phyloP scores from a whole-genome alignment of 164 flowering plant genomes.

The Cinnamomum micranthum region DNA sequence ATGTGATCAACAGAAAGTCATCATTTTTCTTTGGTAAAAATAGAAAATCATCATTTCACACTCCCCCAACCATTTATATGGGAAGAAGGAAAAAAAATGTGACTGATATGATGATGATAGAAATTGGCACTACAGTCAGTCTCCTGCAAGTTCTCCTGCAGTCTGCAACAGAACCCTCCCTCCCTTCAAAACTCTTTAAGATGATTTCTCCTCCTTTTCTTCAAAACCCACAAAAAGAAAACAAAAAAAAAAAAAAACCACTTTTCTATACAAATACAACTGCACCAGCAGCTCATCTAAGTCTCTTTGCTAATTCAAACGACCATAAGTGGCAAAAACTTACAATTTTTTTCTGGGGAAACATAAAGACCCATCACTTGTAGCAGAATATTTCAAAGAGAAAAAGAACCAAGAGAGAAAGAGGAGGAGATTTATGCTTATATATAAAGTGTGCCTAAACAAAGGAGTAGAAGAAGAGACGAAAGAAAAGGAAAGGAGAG shows the following conservation, averaged over 20 bases:
- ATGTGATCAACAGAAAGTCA: slow-evolving; percentile 14
- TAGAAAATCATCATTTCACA: background rate
- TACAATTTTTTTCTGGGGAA: background rate
- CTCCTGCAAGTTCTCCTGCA: slow-evolving; percentile 1
- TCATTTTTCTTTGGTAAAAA: background rate
- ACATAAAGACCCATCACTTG: background rate
- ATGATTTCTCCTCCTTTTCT: slow-evolving; percentile 6
- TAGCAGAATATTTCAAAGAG: background rate
- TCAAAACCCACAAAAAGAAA: slow-evolving; percentile 4
- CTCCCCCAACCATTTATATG: background rate
- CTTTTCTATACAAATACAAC: background rate
- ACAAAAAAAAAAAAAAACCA: background rate
- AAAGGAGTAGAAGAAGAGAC: too few relatives aligned
- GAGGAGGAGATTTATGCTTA: background rate
- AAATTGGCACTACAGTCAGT: slow-evolving; percentile 2
- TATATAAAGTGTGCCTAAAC: too few relatives aligned
- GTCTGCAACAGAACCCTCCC: slow-evolving; percentile 10
- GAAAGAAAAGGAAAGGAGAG: slow-evolving; percentile 17
- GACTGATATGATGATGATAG: too few relatives aligned
- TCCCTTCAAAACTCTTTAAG: slow-evolving; percentile 9
- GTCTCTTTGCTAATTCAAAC: slow-evolving; percentile 6
- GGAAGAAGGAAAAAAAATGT: too few relatives aligned
- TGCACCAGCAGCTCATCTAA: background rate
- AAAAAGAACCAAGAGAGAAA: slow-evolving; percentile 5
- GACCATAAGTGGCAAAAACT: slow-evolving; percentile 2